Evolutionary conservation across 495 filamentous ascomycete genomes (phyloP), one percentile per base, ranked within the genome.

Genomic region (Hyaloscypha bicolor): DNA sequence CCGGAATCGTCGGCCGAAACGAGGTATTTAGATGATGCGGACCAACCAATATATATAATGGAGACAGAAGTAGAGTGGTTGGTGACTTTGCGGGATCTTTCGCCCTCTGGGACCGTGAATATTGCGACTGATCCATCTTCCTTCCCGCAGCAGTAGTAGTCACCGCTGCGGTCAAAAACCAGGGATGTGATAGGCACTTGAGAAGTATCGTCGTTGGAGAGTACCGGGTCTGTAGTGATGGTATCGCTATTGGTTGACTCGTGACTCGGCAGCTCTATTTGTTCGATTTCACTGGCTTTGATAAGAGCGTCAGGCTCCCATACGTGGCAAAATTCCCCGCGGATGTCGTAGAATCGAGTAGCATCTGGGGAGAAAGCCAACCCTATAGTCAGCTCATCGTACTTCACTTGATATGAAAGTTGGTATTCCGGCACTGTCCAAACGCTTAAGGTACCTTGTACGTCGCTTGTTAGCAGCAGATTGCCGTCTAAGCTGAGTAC

Each of bases 301-400:
- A 73, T 55, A 11, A 74, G 63, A 30, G 64, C 53, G 31, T 74
- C 67, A 21, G 74, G 74, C 64, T 76, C 73, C 74, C 74, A 76
- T n/a, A 72, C 60, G 39, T 75, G 75, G 57, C 71, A 69, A 16
- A 66, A 60, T 0, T 60, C 58, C 1, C 65, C 74, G 8, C 71
- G 64, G 16, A 72, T 69, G 58, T 75, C 74, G 39, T 76, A 76
- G 33, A 76, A 61, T n/a, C 71, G 69, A 22, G 62, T 57, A 16
- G 48, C 66, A 30, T 75, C 73, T 31, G 72, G 69, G 55, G 67
- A 71, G 55, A 76, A 71, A 14, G 69, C 56, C 5, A 76, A 60
- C 55, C 61, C 48, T 35, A 39, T 31, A 16, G 74, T 63, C 9
- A 60, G 42, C 31, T 68, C 64, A 14, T 64, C 55, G 59, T 62